Percentiles rank a stretch among this genome's conserved stretches.
Conservation (phyloP, 2,329 filamentous ascomycete genomes). For the Ascochyta koolunga region DNA sequence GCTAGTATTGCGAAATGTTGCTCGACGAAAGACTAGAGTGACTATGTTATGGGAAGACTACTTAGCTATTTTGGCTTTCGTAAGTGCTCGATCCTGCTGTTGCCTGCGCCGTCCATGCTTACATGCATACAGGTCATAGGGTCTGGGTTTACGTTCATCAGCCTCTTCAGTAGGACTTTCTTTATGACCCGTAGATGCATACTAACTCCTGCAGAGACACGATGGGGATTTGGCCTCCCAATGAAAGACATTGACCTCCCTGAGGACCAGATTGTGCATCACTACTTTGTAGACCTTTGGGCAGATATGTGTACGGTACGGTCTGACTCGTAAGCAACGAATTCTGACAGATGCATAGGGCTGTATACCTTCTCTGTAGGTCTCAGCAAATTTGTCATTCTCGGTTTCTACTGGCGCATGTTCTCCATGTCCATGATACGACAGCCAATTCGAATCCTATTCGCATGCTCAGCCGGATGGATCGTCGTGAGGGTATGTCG, state of each 20-base stretch:
- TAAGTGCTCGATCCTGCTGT: constrained; percentile 11
- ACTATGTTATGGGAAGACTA: constrained; percentile 32
- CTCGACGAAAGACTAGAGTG: constrained; percentile 19
- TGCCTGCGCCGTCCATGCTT: constrained; percentile 1
- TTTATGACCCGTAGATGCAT: not conserved
- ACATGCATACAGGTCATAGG: constrained; percentile 16
- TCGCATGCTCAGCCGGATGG: constrained; percentile 19
- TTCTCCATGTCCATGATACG: constrained; percentile 27
- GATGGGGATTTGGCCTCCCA: constrained; percentile 30
- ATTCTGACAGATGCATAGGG: constrained; percentile 9
- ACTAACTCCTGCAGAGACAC: constrained; percentile 25
- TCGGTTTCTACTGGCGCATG: constrained; percentile 33
- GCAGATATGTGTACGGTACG: constrained; percentile 25
- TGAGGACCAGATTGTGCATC: constrained; percentile 19
- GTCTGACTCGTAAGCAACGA: not conserved
- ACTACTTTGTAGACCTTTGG: constrained; percentile 31
- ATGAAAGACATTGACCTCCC: constrained; percentile 22
- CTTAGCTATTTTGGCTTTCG: constrained; percentile 28
- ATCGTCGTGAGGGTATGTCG: constrained; percentile 24
- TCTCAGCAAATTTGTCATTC: constrained; percentile 29
- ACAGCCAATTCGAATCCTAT: constrained; percentile 27
- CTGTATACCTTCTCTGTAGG: constrained; percentile 33
- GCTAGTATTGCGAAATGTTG: constrained; percentile 23
- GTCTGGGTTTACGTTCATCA: constrained; percentile 30
- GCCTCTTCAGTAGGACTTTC: constrained; percentile 25